Evolutionary conservation across 106 monocot species (phyloP), one percentile per base, ranked within the genome.

Genomic region (Amphibolis antarctica): DNA sequence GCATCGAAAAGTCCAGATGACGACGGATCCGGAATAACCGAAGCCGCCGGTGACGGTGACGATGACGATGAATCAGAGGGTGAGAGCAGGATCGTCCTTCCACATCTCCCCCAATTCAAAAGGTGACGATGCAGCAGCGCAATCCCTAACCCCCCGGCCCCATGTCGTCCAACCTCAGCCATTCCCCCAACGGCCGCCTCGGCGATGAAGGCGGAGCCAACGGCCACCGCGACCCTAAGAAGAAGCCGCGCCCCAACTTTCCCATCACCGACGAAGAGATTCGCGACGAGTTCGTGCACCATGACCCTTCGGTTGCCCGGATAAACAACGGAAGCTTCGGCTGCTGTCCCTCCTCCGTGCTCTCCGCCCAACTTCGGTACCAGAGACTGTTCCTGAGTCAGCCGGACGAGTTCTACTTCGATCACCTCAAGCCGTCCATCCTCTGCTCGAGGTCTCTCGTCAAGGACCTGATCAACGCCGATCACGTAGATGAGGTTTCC

Each of bases 281-380:
- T 65, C 64, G 23, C 7, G 10, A 7, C 19, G 74, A 79, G 51
- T 79, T 79, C 65, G 47, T 69, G 20, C 79, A 79, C 74, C 79
- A 79, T 66, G 65, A 64, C 25, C 68, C 65, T 13, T 12, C 25
- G 44, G 60, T 74, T 22, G 79, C 74, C 22, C 74, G 79, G 21
- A 70, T 79, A 59, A 79, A 79, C 69, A 79, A 79, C 69, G 79
- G 74, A 9, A 74, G 74, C 74, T 79, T 79, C 79, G 79, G 79
- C 1, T 53, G 74, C 60, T 74, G 74, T 46, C 79, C 79, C 9
- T 30, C 67, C 24, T 74, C 69, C 52, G 66, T 79, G 22, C 74
- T 74, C 44, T 25, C 69, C 18, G 64, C 69, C 20, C 79, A 79
- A 44, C 4, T 0, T 17, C 29, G 29, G 12, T 74, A 67, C 56